A percentile compares a stretch with the other conserved stretches of the same genome.
phyloP scores from a whole-genome alignment of 176 grass and related monocot species.

The Oryza brachyantha region DNA sequence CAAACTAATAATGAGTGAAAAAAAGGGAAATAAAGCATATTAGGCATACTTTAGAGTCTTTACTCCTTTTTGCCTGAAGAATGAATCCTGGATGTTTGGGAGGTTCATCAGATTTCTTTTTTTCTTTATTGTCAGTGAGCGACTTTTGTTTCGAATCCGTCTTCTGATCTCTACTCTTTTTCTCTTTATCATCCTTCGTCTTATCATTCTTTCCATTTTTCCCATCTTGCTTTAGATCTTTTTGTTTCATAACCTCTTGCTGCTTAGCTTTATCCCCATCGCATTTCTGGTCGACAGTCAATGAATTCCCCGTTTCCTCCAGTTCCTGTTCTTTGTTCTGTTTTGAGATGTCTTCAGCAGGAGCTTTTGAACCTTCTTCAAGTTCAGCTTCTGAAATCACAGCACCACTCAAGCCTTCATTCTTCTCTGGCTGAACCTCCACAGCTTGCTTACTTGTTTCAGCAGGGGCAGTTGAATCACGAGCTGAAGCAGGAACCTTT shows the following conservation, averaged over 20 bases:
- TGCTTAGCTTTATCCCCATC: constrained; percentile 32
- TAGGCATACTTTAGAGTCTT: constrained; percentile 78
- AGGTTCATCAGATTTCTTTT: constrained; percentile 60
- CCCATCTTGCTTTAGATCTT: constrained; percentile 45
- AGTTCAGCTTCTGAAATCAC: constrained; percentile 38
- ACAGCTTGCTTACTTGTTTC: constrained; percentile 46
- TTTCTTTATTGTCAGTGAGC: constrained; percentile 58
- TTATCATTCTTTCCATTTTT: constrained; percentile 50
- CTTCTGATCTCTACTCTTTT: constrained; percentile 50
- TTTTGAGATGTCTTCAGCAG: constrained; percentile 39
- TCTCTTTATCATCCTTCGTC: constrained; percentile 64
- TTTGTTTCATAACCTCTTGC: constrained; percentile 41
- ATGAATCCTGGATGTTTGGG: constrained; percentile 94
- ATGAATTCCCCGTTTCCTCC: constrained; percentile 21
- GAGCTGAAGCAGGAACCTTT: constrained; percentile 50
- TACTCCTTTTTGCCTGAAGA: constrained; percentile 64
- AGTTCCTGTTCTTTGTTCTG: constrained; percentile 43
- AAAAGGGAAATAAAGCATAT: background rate
- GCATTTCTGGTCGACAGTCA: constrained; percentile 26
- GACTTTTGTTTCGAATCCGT: constrained; percentile 54
- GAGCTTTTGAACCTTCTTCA: constrained; percentile 44
- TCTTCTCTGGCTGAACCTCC: constrained; percentile 51
- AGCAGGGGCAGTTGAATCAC: constrained; percentile 38
- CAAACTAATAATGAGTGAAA: constrained; percentile 9
- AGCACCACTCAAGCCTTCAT: constrained; percentile 23